Conservation (phyloP, 768 basidiomycete genomes). For the Peribolospora kevripleyi region DNA sequence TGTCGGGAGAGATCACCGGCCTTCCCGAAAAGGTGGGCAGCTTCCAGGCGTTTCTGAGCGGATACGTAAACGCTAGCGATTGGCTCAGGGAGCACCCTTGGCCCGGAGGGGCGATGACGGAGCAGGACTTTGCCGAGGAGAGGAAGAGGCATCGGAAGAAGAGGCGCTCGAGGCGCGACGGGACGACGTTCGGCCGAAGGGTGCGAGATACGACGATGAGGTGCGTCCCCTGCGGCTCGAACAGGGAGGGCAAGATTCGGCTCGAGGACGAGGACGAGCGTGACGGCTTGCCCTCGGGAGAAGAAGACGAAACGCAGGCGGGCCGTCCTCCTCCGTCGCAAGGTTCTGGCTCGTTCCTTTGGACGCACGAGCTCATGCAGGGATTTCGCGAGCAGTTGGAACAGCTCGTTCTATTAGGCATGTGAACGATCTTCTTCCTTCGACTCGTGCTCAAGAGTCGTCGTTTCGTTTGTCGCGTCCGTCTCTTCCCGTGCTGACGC, state of each 20-base stretch:
- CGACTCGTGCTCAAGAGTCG: no score
- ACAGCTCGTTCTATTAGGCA: no score
- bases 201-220: not conserved
- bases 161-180: no score
- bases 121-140: not conserved
- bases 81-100: slow-evolving; percentile 66
- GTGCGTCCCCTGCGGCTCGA: not conserved
- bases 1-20: slow-evolving; percentile 45
- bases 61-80: slow-evolving; percentile 61
- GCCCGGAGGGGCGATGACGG: slow-evolving; percentile 54
- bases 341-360: slow-evolving; percentile 15
- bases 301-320: slow-evolving; percentile 33
- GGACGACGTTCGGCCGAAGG: not conserved
- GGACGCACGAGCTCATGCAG: slow-evolving; percentile 52
- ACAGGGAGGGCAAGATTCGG: not conserved
- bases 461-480: no score
- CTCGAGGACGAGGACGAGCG: slow-evolving; percentile 36
- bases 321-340: slow-evolving; percentile 30
- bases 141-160: no score
- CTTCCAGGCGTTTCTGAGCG: slow-evolving; percentile 69
- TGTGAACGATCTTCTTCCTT: no score
- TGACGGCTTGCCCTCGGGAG: slow-evolving; percentile 20
- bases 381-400: slow-evolving; percentile 26
- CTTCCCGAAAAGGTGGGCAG: slow-evolving; percentile 76
- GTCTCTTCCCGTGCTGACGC: no score